phyloP scores from a whole-genome alignment of 2,329 filamentous ascomycete genomes.

The Claviceps fusiformis region DNA sequence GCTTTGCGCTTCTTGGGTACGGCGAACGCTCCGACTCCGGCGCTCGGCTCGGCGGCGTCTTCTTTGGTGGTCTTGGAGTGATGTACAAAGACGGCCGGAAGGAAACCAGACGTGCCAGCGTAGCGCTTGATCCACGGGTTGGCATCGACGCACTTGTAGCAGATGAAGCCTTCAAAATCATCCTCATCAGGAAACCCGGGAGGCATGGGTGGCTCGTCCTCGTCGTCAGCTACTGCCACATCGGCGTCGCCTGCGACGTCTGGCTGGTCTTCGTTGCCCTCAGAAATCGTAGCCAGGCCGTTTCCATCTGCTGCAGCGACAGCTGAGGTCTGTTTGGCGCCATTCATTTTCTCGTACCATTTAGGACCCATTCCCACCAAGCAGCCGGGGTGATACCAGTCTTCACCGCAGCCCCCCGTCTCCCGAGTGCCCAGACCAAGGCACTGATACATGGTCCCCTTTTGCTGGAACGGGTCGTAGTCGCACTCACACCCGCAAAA shows the following conservation, averaged over 20 bases:
- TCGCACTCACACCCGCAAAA: slow-evolving; percentile 85
- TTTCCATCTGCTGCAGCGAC: slow-evolving; percentile 6
- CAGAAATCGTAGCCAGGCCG: slow-evolving; percentile 34
- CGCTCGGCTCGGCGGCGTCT: neutral
- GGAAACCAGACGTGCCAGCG: slow-evolving; percentile 65
- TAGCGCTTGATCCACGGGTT: slow-evolving; percentile 89
- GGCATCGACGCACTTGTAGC: slow-evolving; percentile 82
- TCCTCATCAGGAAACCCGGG: slow-evolving; percentile 82
- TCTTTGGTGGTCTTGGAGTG: slow-evolving; percentile 5
- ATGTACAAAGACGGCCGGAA: slow-evolving; percentile 51
- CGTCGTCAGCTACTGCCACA: slow-evolving; percentile 28
- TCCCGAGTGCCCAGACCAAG: slow-evolving; percentile 68
- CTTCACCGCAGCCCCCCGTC: slow-evolving; percentile 83
- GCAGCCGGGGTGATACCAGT: slow-evolving; percentile 96
- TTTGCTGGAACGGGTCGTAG: slow-evolving; percentile 80
- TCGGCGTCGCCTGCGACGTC: slow-evolving; percentile 11
- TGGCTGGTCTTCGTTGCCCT: slow-evolving; percentile 27
- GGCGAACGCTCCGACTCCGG: slow-evolving; percentile 1
- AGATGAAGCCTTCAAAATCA: slow-evolving; percentile 79
- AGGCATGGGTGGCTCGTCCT: slow-evolving; percentile 56
- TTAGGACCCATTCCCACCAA: slow-evolving; percentile 65
- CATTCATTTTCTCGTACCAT: slow-evolving; percentile 47
- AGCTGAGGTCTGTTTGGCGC: slow-evolving; percentile 18
- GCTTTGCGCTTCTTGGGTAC: slow-evolving; percentile 53
- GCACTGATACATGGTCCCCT: slow-evolving; percentile 97